A percentile compares a stretch with the other conserved stretches of the same genome.
phyloP scores from a whole-genome alignment of 495 filamentous ascomycete species.

The Penicillium paxilli region DNA sequence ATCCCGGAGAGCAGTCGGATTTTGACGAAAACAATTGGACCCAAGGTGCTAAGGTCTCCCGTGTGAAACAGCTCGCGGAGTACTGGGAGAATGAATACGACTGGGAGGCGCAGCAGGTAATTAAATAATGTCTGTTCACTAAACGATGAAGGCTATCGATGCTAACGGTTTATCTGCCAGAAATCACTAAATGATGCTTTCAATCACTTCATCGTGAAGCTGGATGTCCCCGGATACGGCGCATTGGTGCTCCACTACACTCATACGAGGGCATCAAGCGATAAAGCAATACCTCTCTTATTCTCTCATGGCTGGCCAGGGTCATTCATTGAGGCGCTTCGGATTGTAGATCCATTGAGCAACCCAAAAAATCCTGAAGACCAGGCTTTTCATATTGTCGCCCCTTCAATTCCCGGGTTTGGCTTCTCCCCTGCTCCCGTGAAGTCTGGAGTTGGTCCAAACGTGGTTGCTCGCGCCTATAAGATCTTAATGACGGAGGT shows the following conservation, averaged over 20 bases:
- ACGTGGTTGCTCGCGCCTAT: constrained; percentile 16
- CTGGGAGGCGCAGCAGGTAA: constrained; percentile 23
- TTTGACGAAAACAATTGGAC: constrained; percentile 31
- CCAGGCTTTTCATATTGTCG: constrained; percentile 36
- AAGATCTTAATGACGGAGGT: constrained; percentile 31
- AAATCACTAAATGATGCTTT: background rate
- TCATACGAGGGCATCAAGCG: constrained; percentile 13
- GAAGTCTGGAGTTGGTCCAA: constrained; percentile 20
- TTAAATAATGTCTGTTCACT: background rate
- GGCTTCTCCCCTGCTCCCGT: constrained; percentile 27
- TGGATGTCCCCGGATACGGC: constrained; percentile 12
- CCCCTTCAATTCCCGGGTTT: constrained; percentile 37
- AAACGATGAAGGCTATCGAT: background rate
- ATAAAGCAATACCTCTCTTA: constrained; percentile 33
- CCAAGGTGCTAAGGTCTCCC: constrained; percentile 49
- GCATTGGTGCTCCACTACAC: constrained; percentile 19
- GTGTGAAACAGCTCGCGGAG: constrained; percentile 49
- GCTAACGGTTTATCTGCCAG: constrained; percentile 4
- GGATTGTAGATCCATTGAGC: background rate
- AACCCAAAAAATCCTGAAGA: background rate
- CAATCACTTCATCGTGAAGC: constrained; percentile 11
- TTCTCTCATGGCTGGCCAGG: constrained; percentile 42
- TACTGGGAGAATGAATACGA: constrained; percentile 51
- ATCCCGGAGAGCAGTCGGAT: constrained; percentile 21
- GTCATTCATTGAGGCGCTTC: constrained; percentile 17